A percentile compares a stretch with the other conserved stretches of the same genome.
These are phyloP conservation scores for Marsdenia floribunda DNA, from an alignment of 257 asterid species.

Conservation along the genomic window DNA sequence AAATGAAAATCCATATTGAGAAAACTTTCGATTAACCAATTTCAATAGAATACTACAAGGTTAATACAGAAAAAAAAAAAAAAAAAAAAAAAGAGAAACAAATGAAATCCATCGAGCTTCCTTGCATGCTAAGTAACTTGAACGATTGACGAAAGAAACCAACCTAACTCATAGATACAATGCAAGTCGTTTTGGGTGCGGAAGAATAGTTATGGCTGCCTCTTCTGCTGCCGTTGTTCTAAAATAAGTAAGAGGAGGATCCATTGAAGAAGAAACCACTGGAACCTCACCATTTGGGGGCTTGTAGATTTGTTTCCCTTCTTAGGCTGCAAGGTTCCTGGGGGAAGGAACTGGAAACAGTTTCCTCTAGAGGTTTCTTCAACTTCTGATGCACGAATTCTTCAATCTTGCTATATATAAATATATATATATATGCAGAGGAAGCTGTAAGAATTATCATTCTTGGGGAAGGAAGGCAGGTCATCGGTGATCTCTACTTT, in stretches of 20 bases:
- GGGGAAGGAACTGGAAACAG: conserved; percentile 5
- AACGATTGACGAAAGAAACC: neutral
- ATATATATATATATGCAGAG: neutral
- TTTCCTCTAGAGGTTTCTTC: conserved; percentile 44
- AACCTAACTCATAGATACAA: conserved; percentile 9
- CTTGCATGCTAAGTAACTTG: too few species aligned
- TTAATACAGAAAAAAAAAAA: too few species aligned
- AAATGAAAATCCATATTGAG: too few species aligned
- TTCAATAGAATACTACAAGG: too few species aligned
- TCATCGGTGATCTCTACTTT: conserved; percentile 25
- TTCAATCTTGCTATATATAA: neutral
- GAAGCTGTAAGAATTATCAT: neutral
- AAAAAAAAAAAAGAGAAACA: too few species aligned
- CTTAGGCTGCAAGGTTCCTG: conserved; percentile 42
- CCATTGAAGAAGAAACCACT: conserved; percentile 38
- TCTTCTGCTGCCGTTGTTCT: neutral
- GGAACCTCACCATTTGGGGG: conserved; percentile 40
- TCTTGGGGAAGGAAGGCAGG: neutral
- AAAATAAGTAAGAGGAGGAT: neutral
- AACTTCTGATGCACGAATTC: conserved; percentile 14
- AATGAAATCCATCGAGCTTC: too few species aligned
- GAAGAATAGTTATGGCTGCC: neutral
- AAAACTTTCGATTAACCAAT: too few species aligned
- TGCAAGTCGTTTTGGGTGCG: neutral
- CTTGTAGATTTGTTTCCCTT: neutral